Percentiles rank a stretch among this genome's conserved stretches.
phyloP scores from a whole-genome alignment of 306 rosid species.

The Astragalus glycyphyllos region DNA sequence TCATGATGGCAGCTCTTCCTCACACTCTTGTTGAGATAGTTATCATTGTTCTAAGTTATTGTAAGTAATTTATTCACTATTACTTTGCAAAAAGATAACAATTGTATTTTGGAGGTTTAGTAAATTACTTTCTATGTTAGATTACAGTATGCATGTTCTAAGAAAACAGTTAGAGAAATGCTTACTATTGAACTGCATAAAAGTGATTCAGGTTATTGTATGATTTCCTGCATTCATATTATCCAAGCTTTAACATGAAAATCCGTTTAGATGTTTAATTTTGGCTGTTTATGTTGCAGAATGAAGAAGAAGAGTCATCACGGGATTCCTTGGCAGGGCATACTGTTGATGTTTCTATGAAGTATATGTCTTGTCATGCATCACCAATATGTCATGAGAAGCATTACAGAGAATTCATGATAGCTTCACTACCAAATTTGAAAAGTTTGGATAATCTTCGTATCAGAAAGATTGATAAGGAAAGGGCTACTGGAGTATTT shows the following conservation, averaged over 20 bases:
- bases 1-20: background rate
- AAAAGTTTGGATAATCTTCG: constrained; percentile 69
- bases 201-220: constrained; percentile 31
- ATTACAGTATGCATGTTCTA: constrained; percentile 18
- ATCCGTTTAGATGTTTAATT: constrained; percentile 34
- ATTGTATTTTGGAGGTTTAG: constrained; percentile 38
- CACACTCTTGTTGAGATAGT: background rate
- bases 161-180: constrained; percentile 16
- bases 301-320: constrained; percentile 54
- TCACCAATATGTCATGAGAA: constrained; percentile 84
- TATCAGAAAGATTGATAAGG: constrained; percentile 64
- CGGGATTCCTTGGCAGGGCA: constrained; percentile 44
- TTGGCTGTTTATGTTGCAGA: constrained; percentile 48
- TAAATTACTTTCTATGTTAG: constrained; percentile 33
- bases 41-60: constrained; percentile 21
- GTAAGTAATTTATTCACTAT: constrained; percentile 16
- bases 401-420: constrained; percentile 81
- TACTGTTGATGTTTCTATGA: constrained; percentile 58
- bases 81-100: background rate
- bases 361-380: constrained; percentile 67
- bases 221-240: constrained; percentile 32
- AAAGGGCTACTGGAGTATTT: constrained; percentile 61
- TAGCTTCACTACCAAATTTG: constrained; percentile 70
- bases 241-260: constrained; percentile 16
- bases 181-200: constrained; percentile 33